phyloP scores from a whole-genome alignment of 2,329 filamentous ascomycete genomes.

The Neodidymelliopsis sp. region DNA sequence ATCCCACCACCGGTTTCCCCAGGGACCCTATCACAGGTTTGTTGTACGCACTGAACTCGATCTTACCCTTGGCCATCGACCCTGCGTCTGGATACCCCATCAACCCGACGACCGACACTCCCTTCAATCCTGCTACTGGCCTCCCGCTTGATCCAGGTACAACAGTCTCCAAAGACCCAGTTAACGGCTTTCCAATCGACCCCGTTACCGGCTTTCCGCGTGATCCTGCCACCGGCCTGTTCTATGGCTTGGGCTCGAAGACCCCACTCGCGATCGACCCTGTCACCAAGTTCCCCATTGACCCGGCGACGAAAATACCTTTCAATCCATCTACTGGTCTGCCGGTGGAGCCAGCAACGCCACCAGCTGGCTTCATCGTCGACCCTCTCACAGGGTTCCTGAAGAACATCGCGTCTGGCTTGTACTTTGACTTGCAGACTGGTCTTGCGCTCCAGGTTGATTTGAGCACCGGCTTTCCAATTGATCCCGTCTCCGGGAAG shows the following conservation, averaged over 20 bases:
- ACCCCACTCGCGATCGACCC: background rate
- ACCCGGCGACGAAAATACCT: background rate
- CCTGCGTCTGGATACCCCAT: too few relatives aligned
- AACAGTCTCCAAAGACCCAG: too few relatives aligned
- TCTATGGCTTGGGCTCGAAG: background rate
- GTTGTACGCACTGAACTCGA: too few relatives aligned
- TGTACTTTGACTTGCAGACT: too few relatives aligned
- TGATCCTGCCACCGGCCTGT: background rate
- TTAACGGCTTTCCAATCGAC: too few relatives aligned
- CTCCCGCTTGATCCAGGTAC: too few relatives aligned
- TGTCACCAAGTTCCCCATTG: background rate
- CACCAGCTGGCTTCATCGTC: background rate
- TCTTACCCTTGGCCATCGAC: too few relatives aligned
- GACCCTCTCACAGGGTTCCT: background rate
- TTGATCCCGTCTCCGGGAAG: conserved; percentile 1
- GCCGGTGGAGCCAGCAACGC: background rate
- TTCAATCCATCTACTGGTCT: background rate
- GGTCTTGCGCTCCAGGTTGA: too few relatives aligned
- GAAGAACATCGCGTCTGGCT: too few relatives aligned
- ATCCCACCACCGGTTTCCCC: background rate
- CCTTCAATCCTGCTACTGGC: too few relatives aligned
- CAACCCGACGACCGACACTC: too few relatives aligned
- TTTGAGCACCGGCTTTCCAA: background rate
- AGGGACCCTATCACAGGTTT: too few relatives aligned
- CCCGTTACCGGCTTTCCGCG: background rate